A percentile compares a stretch with the other conserved stretches of the same genome.
These are phyloP conservation scores for Penicillium polonicum DNA, from an alignment of 2,329 filamentous ascomycete genomes.

Conservation along the genomic window DNA sequence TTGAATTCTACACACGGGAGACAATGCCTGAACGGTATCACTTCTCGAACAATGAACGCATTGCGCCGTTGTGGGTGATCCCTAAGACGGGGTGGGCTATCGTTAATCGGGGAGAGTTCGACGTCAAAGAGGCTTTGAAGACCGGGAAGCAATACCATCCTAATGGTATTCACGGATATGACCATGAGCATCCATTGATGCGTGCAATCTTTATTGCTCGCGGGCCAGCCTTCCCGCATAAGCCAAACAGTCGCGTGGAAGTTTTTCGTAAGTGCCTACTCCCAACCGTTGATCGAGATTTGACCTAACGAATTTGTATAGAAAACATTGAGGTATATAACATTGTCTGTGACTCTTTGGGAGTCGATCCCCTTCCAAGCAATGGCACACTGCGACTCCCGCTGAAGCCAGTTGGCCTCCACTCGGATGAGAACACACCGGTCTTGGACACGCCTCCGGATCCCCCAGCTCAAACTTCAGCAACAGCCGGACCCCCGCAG, in stretches of 20 bases:
- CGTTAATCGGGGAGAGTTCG: conserved; percentile 74
- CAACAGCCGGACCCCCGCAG: conserved; percentile 1
- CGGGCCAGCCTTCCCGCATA: conserved; percentile 87
- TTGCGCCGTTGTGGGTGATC: conserved; percentile 92
- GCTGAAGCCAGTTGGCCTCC: conserved; percentile 45
- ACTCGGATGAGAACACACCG: conserved; percentile 42
- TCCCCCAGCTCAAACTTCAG: conserved; percentile 27
- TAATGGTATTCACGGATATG: conserved; percentile 86
- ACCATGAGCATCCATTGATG: conserved; percentile 93
- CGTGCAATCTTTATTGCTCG: conserved; percentile 89
- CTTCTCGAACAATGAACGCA: conserved; percentile 82
- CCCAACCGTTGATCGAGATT: neutral
- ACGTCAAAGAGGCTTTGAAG: conserved; percentile 65
- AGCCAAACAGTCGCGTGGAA: conserved; percentile 74
- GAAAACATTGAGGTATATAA: conserved; percentile 97
- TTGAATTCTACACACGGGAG: conserved; percentile 81
- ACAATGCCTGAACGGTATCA: conserved; percentile 94
- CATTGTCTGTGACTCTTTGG: conserved; percentile 84
- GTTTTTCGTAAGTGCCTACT: conserved; percentile 70
- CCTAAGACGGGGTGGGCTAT: conserved; percentile 93
- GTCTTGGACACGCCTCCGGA: conserved; percentile 34
- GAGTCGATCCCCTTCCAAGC: conserved; percentile 70
- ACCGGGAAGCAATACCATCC: conserved; percentile 72
- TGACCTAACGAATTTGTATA: conserved; percentile 36
- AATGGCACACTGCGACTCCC: conserved; percentile 73